Conservation (phyloP, 164 flowering plant species). For the Pachysandra terminalis region DNA sequence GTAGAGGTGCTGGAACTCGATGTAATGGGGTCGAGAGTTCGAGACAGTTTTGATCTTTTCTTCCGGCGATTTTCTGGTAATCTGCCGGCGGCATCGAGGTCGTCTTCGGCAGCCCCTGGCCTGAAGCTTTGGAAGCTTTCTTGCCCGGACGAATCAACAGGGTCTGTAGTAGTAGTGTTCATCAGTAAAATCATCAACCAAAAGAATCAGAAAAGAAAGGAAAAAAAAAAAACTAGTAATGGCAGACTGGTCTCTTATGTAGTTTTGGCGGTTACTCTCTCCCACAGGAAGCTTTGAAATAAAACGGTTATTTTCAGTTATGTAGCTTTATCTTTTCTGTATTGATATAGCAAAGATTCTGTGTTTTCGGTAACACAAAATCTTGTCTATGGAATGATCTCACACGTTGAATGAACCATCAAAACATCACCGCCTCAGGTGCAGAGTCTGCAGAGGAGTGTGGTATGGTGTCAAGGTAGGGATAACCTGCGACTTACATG, state of each 20-base stretch:
- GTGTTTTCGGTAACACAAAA: no score
- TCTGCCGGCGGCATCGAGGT: neutral
- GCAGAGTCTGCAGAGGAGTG: no score
- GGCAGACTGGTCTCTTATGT: constrained; percentile 13
- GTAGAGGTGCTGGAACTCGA: constrained; percentile 2
- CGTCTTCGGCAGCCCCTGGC: neutral
- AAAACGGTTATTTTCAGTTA: constrained; percentile 9
- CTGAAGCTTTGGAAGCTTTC: neutral
- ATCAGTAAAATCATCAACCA: neutral
- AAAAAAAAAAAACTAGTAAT: constrained; percentile 12
- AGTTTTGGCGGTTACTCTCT: constrained; percentile 25
- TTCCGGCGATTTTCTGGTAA: constrained; percentile 29
- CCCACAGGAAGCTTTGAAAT: neutral
- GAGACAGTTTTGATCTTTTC: constrained; percentile 43
- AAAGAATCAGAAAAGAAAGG: neutral
- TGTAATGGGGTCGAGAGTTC: constrained; percentile 1
- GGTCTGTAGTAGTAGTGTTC: constrained; percentile 2
- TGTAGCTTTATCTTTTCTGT: no score
- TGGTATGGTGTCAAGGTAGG: no score
- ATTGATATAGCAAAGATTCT: no score
- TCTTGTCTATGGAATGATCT: no score
- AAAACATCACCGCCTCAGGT: no score
- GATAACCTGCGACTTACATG: no score
- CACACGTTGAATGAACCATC: no score
- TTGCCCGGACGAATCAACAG: constrained; percentile 6